phyloP scores from a whole-genome alignment of 768 basidiomycete genomes.

The Artomyces pyxidatus region DNA sequence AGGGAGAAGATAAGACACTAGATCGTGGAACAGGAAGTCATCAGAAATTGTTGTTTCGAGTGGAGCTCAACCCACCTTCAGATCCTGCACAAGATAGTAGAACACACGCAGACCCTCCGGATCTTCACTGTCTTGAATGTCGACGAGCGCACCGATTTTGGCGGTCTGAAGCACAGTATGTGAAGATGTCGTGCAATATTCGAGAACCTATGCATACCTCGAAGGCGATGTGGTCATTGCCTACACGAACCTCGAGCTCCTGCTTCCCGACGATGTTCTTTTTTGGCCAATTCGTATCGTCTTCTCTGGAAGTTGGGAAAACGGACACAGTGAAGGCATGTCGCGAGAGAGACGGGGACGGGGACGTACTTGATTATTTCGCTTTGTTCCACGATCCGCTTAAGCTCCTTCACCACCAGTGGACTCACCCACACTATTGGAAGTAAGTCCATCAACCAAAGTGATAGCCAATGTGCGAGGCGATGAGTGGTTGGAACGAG shows the following conservation, averaged over 20 bases:
- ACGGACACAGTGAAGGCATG: not conserved
- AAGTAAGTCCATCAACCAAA: not conserved
- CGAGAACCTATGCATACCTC: conserved; percentile 49
- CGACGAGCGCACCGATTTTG: conserved; percentile 94
- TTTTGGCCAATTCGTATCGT: conserved; percentile 97
- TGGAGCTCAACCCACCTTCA: conserved; percentile 54
- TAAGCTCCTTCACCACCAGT: conserved; percentile 88
- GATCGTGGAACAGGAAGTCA: conserved; percentile 3
- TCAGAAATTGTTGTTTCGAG: not conserved
- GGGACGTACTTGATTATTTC: conserved; percentile 84
- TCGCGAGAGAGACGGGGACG: not conserved
- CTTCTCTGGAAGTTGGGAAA: conserved; percentile 60
- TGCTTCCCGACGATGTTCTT: conserved; percentile 99
- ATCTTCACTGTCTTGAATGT: conserved; percentile 95
- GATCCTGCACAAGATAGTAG: conserved; percentile 97
- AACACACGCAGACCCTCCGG: conserved; percentile 96
- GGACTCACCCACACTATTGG: conserved; percentile 97
- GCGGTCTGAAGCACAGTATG: conserved; percentile 62
- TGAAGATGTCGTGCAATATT: not conserved
- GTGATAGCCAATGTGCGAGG: not conserved
- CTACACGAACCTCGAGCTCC: conserved; percentile 90
- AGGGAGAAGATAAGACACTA: conserved; percentile 99
- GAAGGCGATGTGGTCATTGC: conserved; percentile 93
- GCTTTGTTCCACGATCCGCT: conserved; percentile 85
- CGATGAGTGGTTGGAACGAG: not conserved